phyloP scores from a whole-genome alignment of 106 monocot species.

The Ottelia alismoides region DNA sequence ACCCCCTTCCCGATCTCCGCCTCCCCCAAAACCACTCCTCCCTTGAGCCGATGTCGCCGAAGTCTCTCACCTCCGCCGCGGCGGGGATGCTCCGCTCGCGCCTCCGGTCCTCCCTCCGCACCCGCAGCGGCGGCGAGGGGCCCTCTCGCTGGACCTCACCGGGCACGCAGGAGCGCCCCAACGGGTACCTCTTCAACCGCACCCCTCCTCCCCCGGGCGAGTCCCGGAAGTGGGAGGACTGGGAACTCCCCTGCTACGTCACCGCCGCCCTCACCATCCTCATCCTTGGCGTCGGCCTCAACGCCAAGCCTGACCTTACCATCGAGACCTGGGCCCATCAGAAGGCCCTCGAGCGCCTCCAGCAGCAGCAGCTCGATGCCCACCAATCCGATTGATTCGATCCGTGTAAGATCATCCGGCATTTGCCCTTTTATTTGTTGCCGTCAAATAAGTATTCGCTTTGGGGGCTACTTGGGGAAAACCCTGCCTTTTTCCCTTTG shows the following conservation, averaged over 20 bases:
- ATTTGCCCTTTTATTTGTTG: no score
- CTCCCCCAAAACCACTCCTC: no score
- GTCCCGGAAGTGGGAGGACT: slow-evolving; percentile 2
- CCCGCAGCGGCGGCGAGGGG: neutral
- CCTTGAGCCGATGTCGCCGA: neutral
- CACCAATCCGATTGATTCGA: no score
- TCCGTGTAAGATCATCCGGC: no score
- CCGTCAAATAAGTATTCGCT: no score
- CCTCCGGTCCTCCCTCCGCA: neutral
- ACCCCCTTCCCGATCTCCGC: no score
- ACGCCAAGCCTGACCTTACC: neutral
- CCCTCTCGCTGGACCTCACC: neutral
- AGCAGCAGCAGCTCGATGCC: neutral
- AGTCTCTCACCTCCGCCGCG: neutral
- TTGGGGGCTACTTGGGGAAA: no score
- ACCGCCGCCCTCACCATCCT: slow-evolving; percentile 1
- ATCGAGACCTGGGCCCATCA: slow-evolving; percentile 1
- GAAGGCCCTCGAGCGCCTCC: slow-evolving; percentile 3
- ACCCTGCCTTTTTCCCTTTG: no score
- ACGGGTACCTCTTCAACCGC: slow-evolving; percentile 1
- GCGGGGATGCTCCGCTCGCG: neutral
- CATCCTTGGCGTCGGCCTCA: slow-evolving; percentile 1
- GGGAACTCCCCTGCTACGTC: slow-evolving; percentile 1
- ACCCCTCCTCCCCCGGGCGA: neutral
- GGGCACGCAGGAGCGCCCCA: neutral